Conservation (phyloP, 441 rosid genomes). For the Pelargonium citronellum region DNA sequence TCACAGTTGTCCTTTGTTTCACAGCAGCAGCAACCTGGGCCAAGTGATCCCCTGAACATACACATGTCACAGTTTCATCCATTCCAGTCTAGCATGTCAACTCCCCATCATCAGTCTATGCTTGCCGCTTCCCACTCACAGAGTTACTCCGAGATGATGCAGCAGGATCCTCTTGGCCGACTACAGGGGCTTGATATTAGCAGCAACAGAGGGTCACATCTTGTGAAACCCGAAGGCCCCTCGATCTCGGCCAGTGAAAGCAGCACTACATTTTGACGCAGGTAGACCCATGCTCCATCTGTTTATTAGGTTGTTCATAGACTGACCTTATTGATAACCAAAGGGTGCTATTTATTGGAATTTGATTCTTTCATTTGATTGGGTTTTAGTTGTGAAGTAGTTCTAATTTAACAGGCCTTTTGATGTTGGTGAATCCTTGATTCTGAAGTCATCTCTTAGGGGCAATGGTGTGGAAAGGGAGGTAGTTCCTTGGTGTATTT, state of each 20-base stretch:
- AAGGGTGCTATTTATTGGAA: conserved; percentile 25
- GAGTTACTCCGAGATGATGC: conserved; percentile 51
- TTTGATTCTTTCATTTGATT: conserved; percentile 28
- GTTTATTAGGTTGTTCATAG: conserved; percentile 50
- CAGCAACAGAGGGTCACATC: conserved; percentile 43
- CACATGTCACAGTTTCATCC: conserved; percentile 49
- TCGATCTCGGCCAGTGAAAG: conserved; percentile 71
- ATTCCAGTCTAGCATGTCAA: conserved; percentile 43
- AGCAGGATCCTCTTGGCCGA: conserved; percentile 61
- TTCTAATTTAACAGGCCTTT: conserved; percentile 17
- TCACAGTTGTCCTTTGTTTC: conserved; percentile 36
- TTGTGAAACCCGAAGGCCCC: conserved; percentile 66
- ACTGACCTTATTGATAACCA: conserved; percentile 40
- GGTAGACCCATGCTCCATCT: conserved; percentile 10
- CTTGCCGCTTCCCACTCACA: conserved; percentile 35
- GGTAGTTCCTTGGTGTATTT: too few species aligned
- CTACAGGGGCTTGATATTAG: conserved; percentile 81
- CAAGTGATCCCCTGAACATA: conserved; percentile 20
- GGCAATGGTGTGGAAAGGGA: conserved; percentile 21
- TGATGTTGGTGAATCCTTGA: conserved; percentile 12
- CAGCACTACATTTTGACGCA: conserved; percentile 52
- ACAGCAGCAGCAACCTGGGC: not conserved
- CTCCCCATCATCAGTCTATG: conserved; percentile 33
- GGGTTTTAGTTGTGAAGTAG: conserved; percentile 24
- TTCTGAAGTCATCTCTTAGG: conserved; percentile 22